These are phyloP conservation scores for Suhomyces terraborum DNA, from an alignment of 1,139 yeast genomes.

Conservation along the genomic window DNA sequence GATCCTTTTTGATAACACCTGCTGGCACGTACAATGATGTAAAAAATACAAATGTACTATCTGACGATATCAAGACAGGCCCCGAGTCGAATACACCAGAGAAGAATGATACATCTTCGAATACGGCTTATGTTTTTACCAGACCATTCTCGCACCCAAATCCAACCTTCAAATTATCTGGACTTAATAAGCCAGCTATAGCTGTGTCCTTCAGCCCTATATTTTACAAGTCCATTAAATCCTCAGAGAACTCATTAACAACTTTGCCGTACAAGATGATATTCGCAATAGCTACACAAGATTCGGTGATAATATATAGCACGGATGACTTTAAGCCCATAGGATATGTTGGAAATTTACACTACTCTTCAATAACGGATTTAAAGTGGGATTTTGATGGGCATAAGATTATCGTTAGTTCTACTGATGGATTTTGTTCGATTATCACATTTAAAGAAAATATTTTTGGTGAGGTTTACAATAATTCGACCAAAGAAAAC, in stretches of 20 bases:
- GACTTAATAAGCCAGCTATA: slow-evolving; percentile 79
- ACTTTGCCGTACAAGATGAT: slow-evolving; percentile 73
- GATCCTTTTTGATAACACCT: slow-evolving; percentile 75
- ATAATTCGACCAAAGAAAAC: not conserved
- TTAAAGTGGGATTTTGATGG: slow-evolving; percentile 85
- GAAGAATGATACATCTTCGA: slow-evolving; percentile 21
- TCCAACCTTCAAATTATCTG: slow-evolving; percentile 78
- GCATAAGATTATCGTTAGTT: slow-evolving; percentile 66
- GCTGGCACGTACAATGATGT: slow-evolving; percentile 50
- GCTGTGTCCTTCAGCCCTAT: slow-evolving; percentile 78
- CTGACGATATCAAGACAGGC: slow-evolving; percentile 5
- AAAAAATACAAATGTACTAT: slow-evolving; percentile 6
- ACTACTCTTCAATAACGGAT: slow-evolving; percentile 87
- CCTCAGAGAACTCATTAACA: slow-evolving; percentile 29
- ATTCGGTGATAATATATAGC: slow-evolving; percentile 79
- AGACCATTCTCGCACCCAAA: slow-evolving; percentile 66
- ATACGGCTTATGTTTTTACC: slow-evolving; percentile 77
- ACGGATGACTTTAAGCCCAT: slow-evolving; percentile 70
- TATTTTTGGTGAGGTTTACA: slow-evolving; percentile 51
- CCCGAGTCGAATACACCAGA: slow-evolving; percentile 12
- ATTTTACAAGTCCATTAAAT: slow-evolving; percentile 43
- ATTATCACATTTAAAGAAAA: slow-evolving; percentile 53
- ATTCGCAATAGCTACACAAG: slow-evolving; percentile 93
- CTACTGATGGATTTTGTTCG: slow-evolving; percentile 94
- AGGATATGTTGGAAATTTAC: slow-evolving; percentile 76